phyloP scores from a whole-genome alignment of 2,329 filamentous ascomycete genomes.

The Capronia americana region DNA sequence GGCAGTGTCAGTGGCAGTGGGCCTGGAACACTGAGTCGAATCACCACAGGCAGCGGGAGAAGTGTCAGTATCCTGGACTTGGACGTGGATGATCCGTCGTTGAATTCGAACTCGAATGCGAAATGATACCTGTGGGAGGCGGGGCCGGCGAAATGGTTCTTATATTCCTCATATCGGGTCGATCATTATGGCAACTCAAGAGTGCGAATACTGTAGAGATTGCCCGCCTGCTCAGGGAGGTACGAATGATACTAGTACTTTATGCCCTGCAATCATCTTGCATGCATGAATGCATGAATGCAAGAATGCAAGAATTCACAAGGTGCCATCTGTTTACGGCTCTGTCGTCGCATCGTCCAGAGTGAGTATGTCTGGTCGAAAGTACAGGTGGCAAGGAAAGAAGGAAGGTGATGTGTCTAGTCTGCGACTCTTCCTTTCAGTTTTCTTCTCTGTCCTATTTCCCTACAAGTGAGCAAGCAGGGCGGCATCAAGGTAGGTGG shows the following conservation, averaged over 20 bases:
- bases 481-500: not conserved
- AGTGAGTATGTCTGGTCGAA: not conserved
- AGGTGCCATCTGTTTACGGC: not conserved
- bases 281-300: not conserved
- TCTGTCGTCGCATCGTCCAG: not conserved
- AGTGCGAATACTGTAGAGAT: not conserved
- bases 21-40: constrained; percentile 18
- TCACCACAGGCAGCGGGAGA: constrained; percentile 12
- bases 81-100: constrained; percentile 27
- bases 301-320: too few species aligned
- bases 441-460: not conserved
- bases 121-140: constrained; percentile 1
- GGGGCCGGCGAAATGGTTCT: not conserved
- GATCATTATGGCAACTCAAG: not conserved
- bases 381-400: not conserved
- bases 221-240: not conserved
- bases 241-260: not conserved
- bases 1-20: constrained; percentile 10
- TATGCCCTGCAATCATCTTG: not conserved
- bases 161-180: not conserved
- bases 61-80: constrained; percentile 33
- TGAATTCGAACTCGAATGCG: constrained; percentile 8
- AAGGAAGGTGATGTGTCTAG: not conserved
- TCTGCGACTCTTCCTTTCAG: not conserved
- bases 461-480: not conserved